phyloP scores from a whole-genome alignment of 495 filamentous ascomycete genomes.

The Tuber magnatum region DNA sequence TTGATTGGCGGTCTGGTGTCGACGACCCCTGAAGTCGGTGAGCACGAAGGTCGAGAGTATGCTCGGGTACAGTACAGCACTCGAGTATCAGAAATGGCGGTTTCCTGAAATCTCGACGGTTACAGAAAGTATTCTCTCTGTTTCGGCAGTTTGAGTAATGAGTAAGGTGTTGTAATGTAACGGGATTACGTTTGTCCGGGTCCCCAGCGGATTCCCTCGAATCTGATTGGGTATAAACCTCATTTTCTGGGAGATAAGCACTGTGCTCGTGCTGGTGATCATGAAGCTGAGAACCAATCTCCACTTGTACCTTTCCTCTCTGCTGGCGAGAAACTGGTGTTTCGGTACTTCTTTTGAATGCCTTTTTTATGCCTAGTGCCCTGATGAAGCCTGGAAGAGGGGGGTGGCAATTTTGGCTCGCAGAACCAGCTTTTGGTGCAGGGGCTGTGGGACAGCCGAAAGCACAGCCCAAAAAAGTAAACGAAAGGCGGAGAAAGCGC shows the following conservation, averaged over 20 bases:
- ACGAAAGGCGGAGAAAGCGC: slow-evolving; percentile 4
- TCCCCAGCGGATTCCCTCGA: not conserved
- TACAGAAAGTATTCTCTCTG: not conserved
- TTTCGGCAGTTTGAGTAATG: slow-evolving; percentile 1
- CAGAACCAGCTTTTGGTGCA: not conserved
- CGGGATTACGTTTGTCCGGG: slow-evolving; percentile 3
- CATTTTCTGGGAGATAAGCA: not conserved
- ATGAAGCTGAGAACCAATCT: not conserved
- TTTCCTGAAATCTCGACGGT: not conserved
- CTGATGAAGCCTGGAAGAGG: not conserved
- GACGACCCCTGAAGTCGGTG: not conserved
- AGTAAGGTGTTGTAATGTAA: not conserved
- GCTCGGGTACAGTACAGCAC: not conserved
- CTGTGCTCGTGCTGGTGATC: not conserved
- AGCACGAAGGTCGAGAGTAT: not conserved
- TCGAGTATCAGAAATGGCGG: not conserved
- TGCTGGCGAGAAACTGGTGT: not conserved
- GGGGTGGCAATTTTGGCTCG: not conserved
- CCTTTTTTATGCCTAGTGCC: not conserved
- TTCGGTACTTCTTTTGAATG: not conserved
- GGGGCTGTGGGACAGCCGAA: not conserved
- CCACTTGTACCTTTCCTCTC: not conserved
- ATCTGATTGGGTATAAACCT: not conserved
- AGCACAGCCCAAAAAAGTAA: slow-evolving; percentile 2
- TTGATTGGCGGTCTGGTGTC: not conserved